Evolutionary conservation across 78 protist species (phyloP).

Genomic region (Trichosphaerium sp.): DNA sequence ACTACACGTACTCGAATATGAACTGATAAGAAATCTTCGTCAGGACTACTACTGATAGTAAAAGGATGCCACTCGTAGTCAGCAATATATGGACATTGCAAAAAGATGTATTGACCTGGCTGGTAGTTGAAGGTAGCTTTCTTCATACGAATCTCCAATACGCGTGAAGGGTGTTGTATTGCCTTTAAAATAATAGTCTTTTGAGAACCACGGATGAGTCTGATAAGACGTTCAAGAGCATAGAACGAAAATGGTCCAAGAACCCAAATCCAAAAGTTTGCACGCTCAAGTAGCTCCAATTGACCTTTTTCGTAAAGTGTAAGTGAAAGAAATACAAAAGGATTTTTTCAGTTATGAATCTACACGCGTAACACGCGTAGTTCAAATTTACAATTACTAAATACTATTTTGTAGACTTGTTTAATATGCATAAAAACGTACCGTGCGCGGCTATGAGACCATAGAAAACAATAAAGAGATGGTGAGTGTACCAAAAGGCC

Average conservation of each 20-base stretch:
- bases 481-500: slow-evolving; percentile 84
- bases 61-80: slow-evolving; percentile 85
- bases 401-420: neutral
- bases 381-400: no score
- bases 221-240: slow-evolving; percentile 52
- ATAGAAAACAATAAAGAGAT: slow-evolving; percentile 69
- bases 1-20: slow-evolving; percentile 54
- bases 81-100: slow-evolving; percentile 63
- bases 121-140: slow-evolving; percentile 30
- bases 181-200: slow-evolving; percentile 23
- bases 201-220: slow-evolving; percentile 26
- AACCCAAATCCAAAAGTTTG: slow-evolving; percentile 66
- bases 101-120: slow-evolving; percentile 79
- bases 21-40: slow-evolving; percentile 49
- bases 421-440: neutral
- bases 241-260: slow-evolving; percentile 62
- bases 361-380: no score
- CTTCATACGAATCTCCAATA: slow-evolving; percentile 52
- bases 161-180: slow-evolving; percentile 44
- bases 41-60: slow-evolving; percentile 81
- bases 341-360: no score
- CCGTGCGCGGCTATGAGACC: slow-evolving; percentile 66
- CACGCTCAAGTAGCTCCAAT: slow-evolving; percentile 12
- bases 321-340: no score
- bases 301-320: no score